A percentile compares a stretch with the other conserved stretches of the same genome.
These are phyloP conservation scores for Trichoderma lentiforme DNA, from an alignment of 2,329 filamentous ascomycete species.

Conservation along the genomic window DNA sequence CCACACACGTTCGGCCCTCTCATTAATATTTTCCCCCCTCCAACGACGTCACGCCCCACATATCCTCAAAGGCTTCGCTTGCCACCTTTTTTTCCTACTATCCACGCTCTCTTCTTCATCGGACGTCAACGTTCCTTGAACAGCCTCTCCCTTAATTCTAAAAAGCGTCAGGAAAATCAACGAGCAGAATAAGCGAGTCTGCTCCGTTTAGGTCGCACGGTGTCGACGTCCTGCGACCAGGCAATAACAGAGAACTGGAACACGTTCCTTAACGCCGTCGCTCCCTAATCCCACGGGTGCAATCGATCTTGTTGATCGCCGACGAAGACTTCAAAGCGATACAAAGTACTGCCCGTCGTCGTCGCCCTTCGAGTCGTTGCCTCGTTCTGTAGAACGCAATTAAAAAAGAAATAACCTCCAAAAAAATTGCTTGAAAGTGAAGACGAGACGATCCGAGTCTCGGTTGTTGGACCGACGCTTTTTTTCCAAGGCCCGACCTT, in stretches of 20 bases:
- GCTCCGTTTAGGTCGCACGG: constrained; percentile 21
- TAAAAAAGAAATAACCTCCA: constrained; percentile 16
- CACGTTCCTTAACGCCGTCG: constrained; percentile 38
- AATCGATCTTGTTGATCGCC: constrained; percentile 35
- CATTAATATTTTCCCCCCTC: constrained; percentile 34
- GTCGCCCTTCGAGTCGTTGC: constrained; percentile 28
- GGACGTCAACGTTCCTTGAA: constrained; percentile 21
- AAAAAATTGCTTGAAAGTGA: constrained; percentile 28
- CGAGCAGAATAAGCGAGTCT: constrained; percentile 20
- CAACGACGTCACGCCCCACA: constrained; percentile 22
- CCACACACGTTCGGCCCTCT: constrained; percentile 45
- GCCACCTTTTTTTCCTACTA: constrained; percentile 18
- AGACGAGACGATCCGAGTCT: constrained; percentile 28
- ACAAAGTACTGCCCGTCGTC: constrained; percentile 27
- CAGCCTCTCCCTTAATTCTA: constrained; percentile 17
- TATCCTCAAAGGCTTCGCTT: constrained; percentile 25
- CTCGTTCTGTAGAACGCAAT: constrained; percentile 37
- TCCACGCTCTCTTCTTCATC: constrained; percentile 23
- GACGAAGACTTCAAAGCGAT: constrained; percentile 31
- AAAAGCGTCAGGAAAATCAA: constrained; percentile 20
- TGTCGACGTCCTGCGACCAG: constrained; percentile 30
- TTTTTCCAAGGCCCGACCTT: constrained; percentile 11
- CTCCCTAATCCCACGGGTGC: constrained; percentile 27
- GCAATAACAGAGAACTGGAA: constrained; percentile 40
- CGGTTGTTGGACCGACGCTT: constrained; percentile 15